Base-by-base conservation (phyloP, 176 grass and related monocot species). In the Zoysia pacifica region DNA sequence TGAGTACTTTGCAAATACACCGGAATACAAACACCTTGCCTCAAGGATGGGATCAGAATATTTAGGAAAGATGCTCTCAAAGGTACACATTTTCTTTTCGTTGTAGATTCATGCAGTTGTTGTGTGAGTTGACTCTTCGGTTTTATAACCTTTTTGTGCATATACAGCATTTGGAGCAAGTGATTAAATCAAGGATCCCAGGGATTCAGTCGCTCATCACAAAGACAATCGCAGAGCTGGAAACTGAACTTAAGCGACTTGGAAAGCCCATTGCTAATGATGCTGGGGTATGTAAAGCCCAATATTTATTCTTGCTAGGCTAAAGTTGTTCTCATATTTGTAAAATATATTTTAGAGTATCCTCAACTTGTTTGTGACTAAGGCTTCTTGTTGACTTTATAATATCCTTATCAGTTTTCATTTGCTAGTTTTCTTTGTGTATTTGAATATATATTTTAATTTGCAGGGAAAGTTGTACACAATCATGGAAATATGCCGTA, bases 131-230 rank as follows among this genome's bases (percentile, higher is more conserved):
- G 66, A 48, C 70, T 78, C 8, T 39, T 85, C 72, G 50, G 67
- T 46, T 37, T 14, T 3, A 49, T n/a, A 36, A 69, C 1, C 2
- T 55, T 82, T 78, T 28, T 52, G n/a, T 74, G 9, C 77, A 4
- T 65, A 56, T 91, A 73, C 76, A 99, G 97, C 90, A 99, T 84
- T 84, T 99, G 82, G 97, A 99, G 82, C 81, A 88, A 80, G 97
- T 99, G 48, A 99, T 99, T 79, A 99, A 99, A 82, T 91, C 97
- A 56, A 93, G 93, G 79, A 99, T 99, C 45, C 97, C 97, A 0
- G 97, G 97, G 46, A 79, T 99, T 42, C 97, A 99, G 28, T 96
- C 97, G 90, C 97, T 99, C 61, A 96, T 99, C 79, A 99, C 87
- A 45, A 99, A 99, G 87, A 96, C 97, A 67, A 86, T 96, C 64